Evolutionary conservation across 1,284 basidiomycete genomes (phyloP), one percentile per base, ranked within the genome.

Genomic region (Cryptococcus sp.): DNA sequence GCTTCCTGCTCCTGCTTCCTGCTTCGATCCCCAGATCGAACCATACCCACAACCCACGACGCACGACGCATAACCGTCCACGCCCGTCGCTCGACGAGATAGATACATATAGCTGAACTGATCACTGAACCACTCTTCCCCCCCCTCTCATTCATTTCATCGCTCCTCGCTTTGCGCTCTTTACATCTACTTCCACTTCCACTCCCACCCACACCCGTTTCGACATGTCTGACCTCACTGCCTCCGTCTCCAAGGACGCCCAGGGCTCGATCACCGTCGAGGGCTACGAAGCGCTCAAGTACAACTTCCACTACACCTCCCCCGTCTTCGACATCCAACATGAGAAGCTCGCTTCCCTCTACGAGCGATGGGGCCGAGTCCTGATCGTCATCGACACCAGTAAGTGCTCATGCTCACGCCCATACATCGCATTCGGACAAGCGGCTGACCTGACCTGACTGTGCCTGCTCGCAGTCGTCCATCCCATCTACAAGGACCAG

Each of bases 371-470:
- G 80, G 69, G 69, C 35, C 65, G 80, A 56, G 78, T 80, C 41
- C 69, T 81, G 57, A 73, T 79, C 54, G 71, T 81, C 53, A 78
- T 80, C 50, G 80, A 81, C 70, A 75, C 74, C 46, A 79, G 78
- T 69, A 61, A 74, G 64, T 69, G 45, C 20, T 10, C 41, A 15
- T 17, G 17, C 5, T 27, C 7, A 6, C 25, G 25, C 25, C 25
- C 11, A 17, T 6, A 44, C 41, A 13, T n/a, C 17, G 41, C 16
- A n/a, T 17, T 15, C 19, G 40, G 19, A 19, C 25, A 1, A n/a
- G 19, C 27, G 41, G 3, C 40, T 49, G 52, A 45, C 25, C n/a
- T 25, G 31, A n/a, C n/a, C n/a, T n/a, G n/a, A n/a, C n/a, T n/a
- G n/a, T n/a, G n/a, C n/a, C n/a, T n/a, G n/a, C n/a, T n/a, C n/a